Evolutionary conservation across 2,329 filamentous ascomycete genomes (phyloP).

Genomic region (Beauveria sp.): DNA sequence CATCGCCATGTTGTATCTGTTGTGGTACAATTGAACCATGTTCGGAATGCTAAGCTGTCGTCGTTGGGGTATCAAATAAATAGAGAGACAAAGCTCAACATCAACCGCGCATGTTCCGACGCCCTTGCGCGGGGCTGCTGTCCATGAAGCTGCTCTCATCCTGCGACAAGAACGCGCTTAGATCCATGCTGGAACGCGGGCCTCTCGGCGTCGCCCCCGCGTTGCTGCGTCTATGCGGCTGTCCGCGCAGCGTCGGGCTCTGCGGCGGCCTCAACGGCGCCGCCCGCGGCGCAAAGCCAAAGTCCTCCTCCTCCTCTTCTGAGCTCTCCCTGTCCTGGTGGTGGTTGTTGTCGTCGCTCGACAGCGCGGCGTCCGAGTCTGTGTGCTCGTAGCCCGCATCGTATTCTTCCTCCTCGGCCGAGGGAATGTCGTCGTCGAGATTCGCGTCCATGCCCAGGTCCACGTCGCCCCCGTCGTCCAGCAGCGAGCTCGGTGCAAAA

Average conservation of each 20-base stretch:
- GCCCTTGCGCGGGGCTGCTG: conserved; percentile 43
- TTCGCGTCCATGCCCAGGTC: conserved; percentile 45
- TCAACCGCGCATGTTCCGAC: conserved; percentile 25
- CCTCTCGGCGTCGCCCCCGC: conserved; percentile 13
- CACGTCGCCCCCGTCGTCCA: conserved; percentile 18
- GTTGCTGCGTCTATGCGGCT: conserved; percentile 10
- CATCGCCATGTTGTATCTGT: not conserved
- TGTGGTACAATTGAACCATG: not conserved
- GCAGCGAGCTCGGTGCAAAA: conserved; percentile 32
- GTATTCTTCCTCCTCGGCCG: conserved; percentile 47
- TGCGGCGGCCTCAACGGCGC: conserved; percentile 26
- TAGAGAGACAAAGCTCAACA: not conserved
- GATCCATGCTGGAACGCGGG: conserved; percentile 44
- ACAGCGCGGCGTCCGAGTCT: conserved; percentile 61
- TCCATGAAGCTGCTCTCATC: conserved; percentile 51
- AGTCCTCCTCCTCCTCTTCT: conserved; percentile 18
- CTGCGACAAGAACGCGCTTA: conserved; percentile 47
- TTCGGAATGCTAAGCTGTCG: not conserved
- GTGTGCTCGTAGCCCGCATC: conserved; percentile 65
- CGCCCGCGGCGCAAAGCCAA: conserved; percentile 33
- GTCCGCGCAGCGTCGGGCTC: conserved; percentile 30
- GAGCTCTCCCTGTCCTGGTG: conserved; percentile 14
- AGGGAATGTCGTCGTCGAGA: conserved; percentile 64
- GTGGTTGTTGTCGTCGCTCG: conserved; percentile 25
- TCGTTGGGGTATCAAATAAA: not conserved